Evolutionary conservation across 192 early-diverging fungal genomes (phyloP).

Genomic region (Podila verticillata): DNA sequence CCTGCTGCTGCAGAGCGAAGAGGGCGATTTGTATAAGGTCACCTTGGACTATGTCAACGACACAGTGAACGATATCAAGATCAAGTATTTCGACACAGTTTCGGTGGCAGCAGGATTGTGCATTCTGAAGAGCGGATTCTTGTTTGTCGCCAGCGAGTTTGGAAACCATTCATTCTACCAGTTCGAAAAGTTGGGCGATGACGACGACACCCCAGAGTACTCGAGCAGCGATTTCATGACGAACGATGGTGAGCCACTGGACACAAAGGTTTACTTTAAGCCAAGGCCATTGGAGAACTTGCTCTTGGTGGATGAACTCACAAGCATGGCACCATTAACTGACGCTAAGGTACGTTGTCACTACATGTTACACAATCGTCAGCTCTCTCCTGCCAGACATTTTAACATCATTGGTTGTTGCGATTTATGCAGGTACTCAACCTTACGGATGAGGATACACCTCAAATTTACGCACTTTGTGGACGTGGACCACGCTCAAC

Average conservation of each 20-base stretch:
- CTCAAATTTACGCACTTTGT: conserved; percentile 92
- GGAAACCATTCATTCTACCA: conserved; percentile 96
- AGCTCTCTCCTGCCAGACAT: too few species aligned
- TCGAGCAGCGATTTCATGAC: conserved; percentile 74
- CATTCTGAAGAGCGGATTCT: conserved; percentile 92
- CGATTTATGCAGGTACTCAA: conserved; percentile 69
- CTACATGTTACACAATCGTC: too few species aligned
- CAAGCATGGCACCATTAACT: conserved; percentile 83
- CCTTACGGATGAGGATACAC: conserved; percentile 89
- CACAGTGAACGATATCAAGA: conserved; percentile 73
- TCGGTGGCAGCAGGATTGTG: conserved; percentile 81
- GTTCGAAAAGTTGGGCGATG: conserved; percentile 94
- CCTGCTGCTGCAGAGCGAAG: conserved; percentile 89
- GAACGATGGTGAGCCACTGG: conserved; percentile 60
- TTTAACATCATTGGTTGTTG: not conserved
- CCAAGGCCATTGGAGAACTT: conserved; percentile 86
- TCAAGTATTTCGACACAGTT: conserved; percentile 97
- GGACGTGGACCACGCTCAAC: conserved; percentile 83
- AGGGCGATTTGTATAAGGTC: conserved; percentile 94
- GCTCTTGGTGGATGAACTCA: conserved; percentile 90
- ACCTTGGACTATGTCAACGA: conserved; percentile 81
- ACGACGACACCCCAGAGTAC: conserved; percentile 85
- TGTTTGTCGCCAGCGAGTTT: conserved; percentile 92
- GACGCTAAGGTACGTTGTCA: conserved; percentile 67
- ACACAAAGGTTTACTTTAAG: conserved; percentile 64